Base-by-base conservation (phyloP, 23 red algal species). In the Gracilariopsis chorda region DNA sequence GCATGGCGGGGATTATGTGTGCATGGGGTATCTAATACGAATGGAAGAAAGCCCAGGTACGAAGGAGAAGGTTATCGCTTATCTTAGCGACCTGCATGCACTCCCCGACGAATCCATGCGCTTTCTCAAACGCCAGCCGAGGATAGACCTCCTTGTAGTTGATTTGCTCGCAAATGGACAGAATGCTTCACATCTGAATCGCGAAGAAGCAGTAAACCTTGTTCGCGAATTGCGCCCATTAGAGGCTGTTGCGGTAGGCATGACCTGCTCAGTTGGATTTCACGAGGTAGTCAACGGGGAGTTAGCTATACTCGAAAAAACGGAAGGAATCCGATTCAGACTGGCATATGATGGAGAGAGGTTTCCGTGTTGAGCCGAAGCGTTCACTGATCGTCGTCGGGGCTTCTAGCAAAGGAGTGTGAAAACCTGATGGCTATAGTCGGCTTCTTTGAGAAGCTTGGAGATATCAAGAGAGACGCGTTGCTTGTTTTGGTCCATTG, bases 291-390 rank as follows among this genome's bases (percentile, higher is more conserved):
- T 92, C 43, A 92, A 92, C 36, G 62, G 43, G 8, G 34, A 69
- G 56, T 60, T 92, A 14, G 56, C 51, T 20, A 20, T 17, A 48
- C 12, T 82, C 1, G 27, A 44, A 20, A 10, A 55, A 51, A 67
- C 56, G 32, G 88, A 82, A 36, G 88, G 88, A 9, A 57, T 82
- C 7, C 20, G 53, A 13, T 83, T 92, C 33, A 74, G 88, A 53
- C 57, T 92, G 40, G 88, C 73, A 6, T 92, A 82, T 34, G 88
- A 92, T 28, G 88, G 88, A 29, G 77, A 82, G 88, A 74, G 88
- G 21, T 92, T 92, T 47, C 51, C 84, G 25, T 73, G 53, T 48
- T 65, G 40, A 85, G 24, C 9, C n/a, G n/a, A n/a, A n/a, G n/a
- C n/a, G n/a, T n/a, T n/a, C n/a, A n/a, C n/a, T n/a, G n/a, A n/a